A percentile compares a stretch with the other conserved stretches of the same genome.
Evolutionary conservation across 768 basidiomycete genomes (phyloP).

Genomic region (Mycena amicta): DNA sequence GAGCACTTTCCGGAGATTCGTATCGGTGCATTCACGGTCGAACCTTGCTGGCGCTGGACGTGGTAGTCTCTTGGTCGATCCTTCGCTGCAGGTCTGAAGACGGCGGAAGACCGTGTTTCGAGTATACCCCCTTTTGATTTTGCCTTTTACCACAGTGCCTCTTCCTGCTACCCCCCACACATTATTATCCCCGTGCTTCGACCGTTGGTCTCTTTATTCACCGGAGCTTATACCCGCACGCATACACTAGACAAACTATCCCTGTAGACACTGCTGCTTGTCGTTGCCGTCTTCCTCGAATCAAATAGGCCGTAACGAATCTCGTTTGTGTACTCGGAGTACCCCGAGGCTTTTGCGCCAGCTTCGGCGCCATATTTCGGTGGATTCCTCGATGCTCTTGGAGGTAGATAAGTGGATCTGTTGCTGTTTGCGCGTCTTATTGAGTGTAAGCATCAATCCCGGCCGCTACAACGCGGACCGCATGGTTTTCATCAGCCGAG

Average conservation of each 20-base stretch:
- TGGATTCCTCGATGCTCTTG: no score
- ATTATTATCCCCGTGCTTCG: not conserved
- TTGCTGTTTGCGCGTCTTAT: no score
- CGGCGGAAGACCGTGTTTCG: not conserved
- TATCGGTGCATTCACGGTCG: conserved; percentile 32
- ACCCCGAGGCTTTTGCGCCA: no score
- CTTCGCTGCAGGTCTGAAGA: conserved; percentile 21
- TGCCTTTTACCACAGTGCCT: not conserved
- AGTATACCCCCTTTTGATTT: not conserved
- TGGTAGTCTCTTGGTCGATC: conserved; percentile 11
- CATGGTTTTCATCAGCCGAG: not conserved
- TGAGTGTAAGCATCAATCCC: no score
- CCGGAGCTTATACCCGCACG: not conserved
- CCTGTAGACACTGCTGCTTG: not conserved
- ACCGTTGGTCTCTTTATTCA: not conserved
- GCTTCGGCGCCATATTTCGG: no score
- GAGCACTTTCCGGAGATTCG: conserved; percentile 34
- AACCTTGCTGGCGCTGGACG: conserved; percentile 11
- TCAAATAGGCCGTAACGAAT: no score
- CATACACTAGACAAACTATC: not conserved
- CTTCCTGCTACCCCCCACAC: not conserved
- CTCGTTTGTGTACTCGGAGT: no score
- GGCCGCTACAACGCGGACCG: not conserved
- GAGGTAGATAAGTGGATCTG: no score
- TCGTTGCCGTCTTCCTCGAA: no score